Percentiles rank a stretch among this genome's conserved stretches.
phyloP scores from a whole-genome alignment of 2,329 filamentous ascomycete genomes.

The Fusarium devonianum region DNA sequence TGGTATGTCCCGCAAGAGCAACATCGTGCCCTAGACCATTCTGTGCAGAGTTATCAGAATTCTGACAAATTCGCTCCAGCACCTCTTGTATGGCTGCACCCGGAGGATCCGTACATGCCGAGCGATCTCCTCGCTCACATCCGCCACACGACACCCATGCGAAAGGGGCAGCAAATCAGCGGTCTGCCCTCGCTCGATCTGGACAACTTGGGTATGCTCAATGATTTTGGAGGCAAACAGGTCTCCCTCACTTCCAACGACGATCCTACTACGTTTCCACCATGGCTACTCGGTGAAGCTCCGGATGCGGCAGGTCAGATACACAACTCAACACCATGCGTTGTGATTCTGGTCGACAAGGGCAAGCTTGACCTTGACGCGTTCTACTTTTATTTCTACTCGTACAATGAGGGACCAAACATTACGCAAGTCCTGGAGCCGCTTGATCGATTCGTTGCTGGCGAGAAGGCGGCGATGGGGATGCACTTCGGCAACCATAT shows the following conservation, averaged over 20 bases:
- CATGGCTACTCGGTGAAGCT: constrained; percentile 41
- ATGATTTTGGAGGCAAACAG: constrained; percentile 21
- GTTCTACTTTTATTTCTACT: constrained; percentile 49
- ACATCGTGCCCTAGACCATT: neutral
- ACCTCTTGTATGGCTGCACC: constrained; percentile 45
- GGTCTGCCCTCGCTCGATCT: constrained; percentile 36
- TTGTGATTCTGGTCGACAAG: constrained; percentile 44
- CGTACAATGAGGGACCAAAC: constrained; percentile 44
- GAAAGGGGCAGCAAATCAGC: constrained; percentile 25
- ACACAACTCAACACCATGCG: constrained; percentile 41
- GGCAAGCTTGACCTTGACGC: constrained; percentile 40
- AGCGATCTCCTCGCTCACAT: constrained; percentile 43
- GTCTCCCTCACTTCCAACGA: constrained; percentile 41
- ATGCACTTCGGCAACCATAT: constrained; percentile 45
- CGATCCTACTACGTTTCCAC: constrained; percentile 37
- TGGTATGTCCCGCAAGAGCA: constrained; percentile 34
- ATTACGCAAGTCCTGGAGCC: constrained; percentile 45
- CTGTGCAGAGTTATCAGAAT: neutral
- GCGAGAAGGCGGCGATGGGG: constrained; percentile 17
- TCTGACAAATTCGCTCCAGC: constrained; percentile 31
- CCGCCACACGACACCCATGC: constrained; percentile 40
- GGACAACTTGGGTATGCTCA: constrained; percentile 43
- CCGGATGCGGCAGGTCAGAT: constrained; percentile 34
- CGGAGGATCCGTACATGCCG: constrained; percentile 44
- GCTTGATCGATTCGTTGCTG: constrained; percentile 30